Base-by-base conservation (phyloP, 2,329 filamentous ascomycete species). In the Apiospora hydei region DNA sequence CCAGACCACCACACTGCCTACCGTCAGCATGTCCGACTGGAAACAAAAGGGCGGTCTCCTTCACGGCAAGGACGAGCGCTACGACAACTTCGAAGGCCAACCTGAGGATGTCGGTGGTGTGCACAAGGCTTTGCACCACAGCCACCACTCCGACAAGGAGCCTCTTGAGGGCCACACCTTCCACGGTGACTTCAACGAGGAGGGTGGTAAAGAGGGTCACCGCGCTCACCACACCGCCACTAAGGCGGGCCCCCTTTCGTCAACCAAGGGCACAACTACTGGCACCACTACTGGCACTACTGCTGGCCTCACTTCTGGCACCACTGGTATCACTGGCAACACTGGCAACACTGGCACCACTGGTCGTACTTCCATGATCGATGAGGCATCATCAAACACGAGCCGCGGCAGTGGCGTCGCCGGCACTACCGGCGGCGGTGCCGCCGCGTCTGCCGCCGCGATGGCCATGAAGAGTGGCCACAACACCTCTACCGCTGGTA, bases 1-100 rank as follows among this genome's bases (percentile, higher is more conserved):
- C 78, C 85, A 86, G 61, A 87, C 90, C 1, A 90, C 91, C 0
- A 85, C 88, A 3, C 85, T 94, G 0, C 92, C 92, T 1, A 81
- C 88, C 14, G 90, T 93, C 79, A 89, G 84, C 47, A 85, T 94
- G 79, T 83, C 85, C 0, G 91, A 94, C 76, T 94, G 92, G 79
- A 82, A 80, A 82, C 79, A 82, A 72, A 80, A 87, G 70, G 89
- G 89, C 18, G 89, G 89, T 61, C 81, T 82, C 1, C 47, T 69
- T 10, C 80, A 92, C 0, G 80, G 81, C 14, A 88, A 90, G 2
- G 84, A 87, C 47, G 85, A 88, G 57, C 86, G 87, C 21, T 85
- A 88, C 67, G 88, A 90, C 69, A 87, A 88, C 49, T 92, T 91
- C 72, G 86, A 88, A 57, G 91, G 91, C 14, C 90, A 91, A 74